Evolutionary conservation across 768 basidiomycete genomes (phyloP), one percentile per base, ranked within the genome.

Genomic region (Boletellus ananiceps): DNA sequence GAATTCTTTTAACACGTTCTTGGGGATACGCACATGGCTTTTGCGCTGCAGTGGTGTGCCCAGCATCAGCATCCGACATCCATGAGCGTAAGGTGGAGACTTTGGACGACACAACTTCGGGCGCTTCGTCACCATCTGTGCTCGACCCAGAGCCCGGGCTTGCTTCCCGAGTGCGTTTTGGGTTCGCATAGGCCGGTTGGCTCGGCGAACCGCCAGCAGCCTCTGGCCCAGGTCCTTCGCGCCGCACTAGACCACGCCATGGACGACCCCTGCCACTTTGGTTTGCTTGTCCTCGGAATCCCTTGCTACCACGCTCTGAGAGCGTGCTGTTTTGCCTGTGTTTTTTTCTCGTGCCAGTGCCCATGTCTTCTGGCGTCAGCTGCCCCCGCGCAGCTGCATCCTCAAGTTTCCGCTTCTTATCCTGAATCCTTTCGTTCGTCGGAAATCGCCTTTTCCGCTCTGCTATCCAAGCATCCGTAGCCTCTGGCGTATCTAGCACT

Each of bases 361-460:
- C 64, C 13, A 71, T 62, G 31, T 80, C 77, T 40, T 74, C 71
- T 0, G 75, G 69, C 27, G 75, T 69, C 27, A 90, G 67, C 66
- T 93, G 86, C 1, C 93, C 93, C 46, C 87, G 78, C n/a, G 82
- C 82, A 31, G 80, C 70, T 8, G 92, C 93, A 54, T 92, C 90
- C 52, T 84, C 79, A 19, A 82, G 63, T 61, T 87, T 91, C 55
- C 80, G 76, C 58, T 84, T 85, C 74, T 94, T 96, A 39, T 95
- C 90, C 50, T 79, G 80, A 2, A 90, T 75, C 21, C 81, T 79
- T 41, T 74, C 61, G 27, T 77, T 63, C 15, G 83, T 88, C 11
- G 95, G 95, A 75, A 87, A 98, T 14, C 87, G 81, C 57, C 80
- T 83, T 67, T 82, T 93, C 36, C 95, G 83, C 60, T 97, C 94